Base-by-base conservation (phyloP, 805 yeast species). In the Clavispora carvajalis region DNA sequence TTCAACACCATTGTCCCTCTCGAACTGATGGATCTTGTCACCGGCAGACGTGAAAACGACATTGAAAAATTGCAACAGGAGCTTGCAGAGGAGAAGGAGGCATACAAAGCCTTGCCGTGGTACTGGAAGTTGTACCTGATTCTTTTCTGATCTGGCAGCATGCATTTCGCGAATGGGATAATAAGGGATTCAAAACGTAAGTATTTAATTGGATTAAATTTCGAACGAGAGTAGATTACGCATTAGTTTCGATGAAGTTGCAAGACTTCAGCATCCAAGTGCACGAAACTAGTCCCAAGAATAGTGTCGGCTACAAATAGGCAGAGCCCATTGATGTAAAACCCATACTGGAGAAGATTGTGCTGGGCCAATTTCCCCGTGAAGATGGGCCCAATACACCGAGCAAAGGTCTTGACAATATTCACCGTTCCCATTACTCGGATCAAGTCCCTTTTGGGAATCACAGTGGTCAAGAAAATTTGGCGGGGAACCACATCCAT, bases 401-500 rank as follows among this genome's bases (percentile, higher is more conserved):
- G 71, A 0, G 95, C 95, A 47, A 85, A 72, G 1, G 96, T 90
- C 59, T 88, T 87, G 19, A 84, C 88, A 28, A 89, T 80, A 54
- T 88, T 89, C 8, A 89, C 95, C 1, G 85, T 68, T 2, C 96
- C 96, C 79, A 89, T 73, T 1, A 84, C 89, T 50, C 71, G 76
- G 2, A 95, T 80, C 36, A 90, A 65, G 36, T 86, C 93, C 9
- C 68, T 60, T 10, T 74, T 72, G 12, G 73, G 70, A 29, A 89
- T 78, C 16, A 87, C 66, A 2, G 85, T 72, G 0, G 95, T 80
- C 37, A 89, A 62, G 30, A 89, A 67, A 7, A 88, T 77, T 61
- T 88, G 96, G 38, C 97, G 75, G 6, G 96, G 96, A 3, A 88
- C 93, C 22, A 88, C 95, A 57, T 89, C 97, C 90, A 89, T 87